These are phyloP conservation scores for Beauveria sp. DNA, from an alignment of 2,329 filamentous ascomycete genomes.

Conservation along the genomic window DNA sequence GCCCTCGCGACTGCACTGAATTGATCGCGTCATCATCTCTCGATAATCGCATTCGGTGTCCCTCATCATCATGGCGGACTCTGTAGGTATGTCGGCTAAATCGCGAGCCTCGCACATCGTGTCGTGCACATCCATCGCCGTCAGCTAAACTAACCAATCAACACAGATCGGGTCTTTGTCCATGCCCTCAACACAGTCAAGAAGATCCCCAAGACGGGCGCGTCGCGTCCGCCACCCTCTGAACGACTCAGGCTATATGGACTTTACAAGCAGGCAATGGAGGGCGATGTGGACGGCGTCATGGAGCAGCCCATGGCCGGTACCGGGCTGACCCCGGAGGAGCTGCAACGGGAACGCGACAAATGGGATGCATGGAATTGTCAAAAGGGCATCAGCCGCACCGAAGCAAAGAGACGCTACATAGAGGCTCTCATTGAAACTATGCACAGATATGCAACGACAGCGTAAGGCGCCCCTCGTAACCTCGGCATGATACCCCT, in stretches of 20 bases:
- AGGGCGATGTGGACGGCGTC: conserved; percentile 90
- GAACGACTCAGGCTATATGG: conserved; percentile 92
- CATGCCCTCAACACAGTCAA: conserved; percentile 98
- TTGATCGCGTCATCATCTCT: conserved; percentile 6
- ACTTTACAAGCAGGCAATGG: conserved; percentile 98
- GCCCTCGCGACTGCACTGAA: not conserved
- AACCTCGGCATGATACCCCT: not conserved
- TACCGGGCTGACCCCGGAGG: conserved; percentile 40
- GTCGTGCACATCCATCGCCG: not conserved
- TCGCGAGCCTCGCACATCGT: not conserved
- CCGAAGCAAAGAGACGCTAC: conserved; percentile 89
- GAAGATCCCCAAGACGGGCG: conserved; percentile 90
- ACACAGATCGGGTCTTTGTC: conserved; percentile 88
- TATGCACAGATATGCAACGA: conserved; percentile 93
- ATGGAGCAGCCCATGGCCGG: conserved; percentile 68
- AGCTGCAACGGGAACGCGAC: conserved; percentile 51
- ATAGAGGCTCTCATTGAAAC: conserved; percentile 91
- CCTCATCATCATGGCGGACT: conserved; percentile 28
- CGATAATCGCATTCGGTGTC: not conserved
- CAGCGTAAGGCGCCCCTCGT: conserved; percentile 44
- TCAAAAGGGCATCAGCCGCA: conserved; percentile 74
- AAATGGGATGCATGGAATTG: conserved; percentile 95
- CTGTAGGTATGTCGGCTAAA: conserved; percentile 22
- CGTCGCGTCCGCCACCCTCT: conserved; percentile 73
- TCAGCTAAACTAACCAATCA: conserved; percentile 3